Evolutionary conservation across 1,284 basidiomycete genomes (phyloP).

Genomic region (Boletus albobrunnescens): DNA sequence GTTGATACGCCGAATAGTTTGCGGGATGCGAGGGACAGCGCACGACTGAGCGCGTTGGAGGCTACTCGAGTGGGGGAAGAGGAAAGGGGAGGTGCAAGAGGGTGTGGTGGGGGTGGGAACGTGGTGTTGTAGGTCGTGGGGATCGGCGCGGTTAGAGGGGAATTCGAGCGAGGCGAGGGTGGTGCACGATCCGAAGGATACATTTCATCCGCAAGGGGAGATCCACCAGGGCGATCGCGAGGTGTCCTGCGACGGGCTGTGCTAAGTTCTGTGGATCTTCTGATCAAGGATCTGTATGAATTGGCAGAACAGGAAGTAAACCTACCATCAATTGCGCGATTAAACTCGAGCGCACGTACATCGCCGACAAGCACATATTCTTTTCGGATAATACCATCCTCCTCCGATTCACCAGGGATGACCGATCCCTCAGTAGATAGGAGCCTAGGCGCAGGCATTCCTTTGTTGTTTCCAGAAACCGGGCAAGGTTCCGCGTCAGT

Average conservation of each 20-base stretch:
- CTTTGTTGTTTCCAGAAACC: slow-evolving; percentile 13
- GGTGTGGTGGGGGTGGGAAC: slow-evolving; percentile 60
- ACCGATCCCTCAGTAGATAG: slow-evolving; percentile 61
- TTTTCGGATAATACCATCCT: slow-evolving; percentile 66
- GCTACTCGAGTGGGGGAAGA: slow-evolving; percentile 63
- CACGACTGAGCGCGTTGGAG: slow-evolving; percentile 78
- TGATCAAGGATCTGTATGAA: slow-evolving; percentile 8
- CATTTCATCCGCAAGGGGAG: slow-evolving; percentile 44
- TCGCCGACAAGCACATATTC: slow-evolving; percentile 80
- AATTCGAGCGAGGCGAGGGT: slow-evolving; percentile 21
- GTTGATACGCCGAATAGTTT: slow-evolving; percentile 74
- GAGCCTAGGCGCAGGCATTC: slow-evolving; percentile 26
- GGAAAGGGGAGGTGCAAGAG: slow-evolving; percentile 47
- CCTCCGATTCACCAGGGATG: slow-evolving; percentile 79
- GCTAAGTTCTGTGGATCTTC: slow-evolving; percentile 52
- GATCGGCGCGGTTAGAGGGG: slow-evolving; percentile 26
- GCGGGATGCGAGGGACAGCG: slow-evolving; percentile 85
- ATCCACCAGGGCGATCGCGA: slow-evolving; percentile 47
- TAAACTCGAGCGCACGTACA: slow-evolving; percentile 70
- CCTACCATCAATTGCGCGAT: slow-evolving; percentile 71
- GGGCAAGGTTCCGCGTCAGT: slow-evolving; percentile 9
- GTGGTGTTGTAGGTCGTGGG: slow-evolving; percentile 41
- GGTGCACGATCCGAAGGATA: slow-evolving; percentile 28
- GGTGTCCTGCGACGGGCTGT: slow-evolving; percentile 55
- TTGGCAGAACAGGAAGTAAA: slow-evolving; percentile 1